Conservation (phyloP, 1,284 basidiomycete species). For the Marasmius oreades region DNA sequence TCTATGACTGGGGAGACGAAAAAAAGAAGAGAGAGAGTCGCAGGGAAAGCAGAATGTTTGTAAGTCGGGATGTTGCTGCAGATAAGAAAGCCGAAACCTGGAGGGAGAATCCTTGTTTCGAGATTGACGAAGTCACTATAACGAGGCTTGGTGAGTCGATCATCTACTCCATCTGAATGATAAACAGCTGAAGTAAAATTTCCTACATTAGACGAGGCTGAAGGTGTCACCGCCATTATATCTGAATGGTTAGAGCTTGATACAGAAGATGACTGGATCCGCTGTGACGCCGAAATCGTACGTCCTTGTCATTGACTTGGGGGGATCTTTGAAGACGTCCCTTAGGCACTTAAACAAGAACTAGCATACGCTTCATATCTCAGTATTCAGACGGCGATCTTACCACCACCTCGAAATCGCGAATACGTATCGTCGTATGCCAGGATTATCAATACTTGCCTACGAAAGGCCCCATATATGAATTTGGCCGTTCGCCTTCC, state of each 20-base stretch:
- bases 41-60: constrained; percentile 13
- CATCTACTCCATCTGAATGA: constrained; percentile 4
- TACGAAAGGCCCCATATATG: constrained; percentile 68
- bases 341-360: constrained; percentile 90
- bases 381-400: constrained; percentile 78
- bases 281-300: constrained; percentile 94
- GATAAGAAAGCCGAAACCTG: constrained; percentile 84
- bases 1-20: constrained; percentile 44
- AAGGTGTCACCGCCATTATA: constrained; percentile 71
- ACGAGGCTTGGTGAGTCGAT: constrained; percentile 69
- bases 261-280: constrained; percentile 88
- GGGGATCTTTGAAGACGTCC: background rate
- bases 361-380: constrained; percentile 92
- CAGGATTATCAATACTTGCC: constrained; percentile 78
- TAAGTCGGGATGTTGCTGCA: constrained; percentile 38
- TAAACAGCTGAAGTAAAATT: background rate
- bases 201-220: constrained; percentile 71
- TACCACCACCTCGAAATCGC: constrained; percentile 89
- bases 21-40: constrained; percentile 31
- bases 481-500: constrained; percentile 81
- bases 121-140: constrained; percentile 85
- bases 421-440: constrained; percentile 89
- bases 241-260: constrained; percentile 97
- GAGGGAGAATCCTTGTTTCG: constrained; percentile 80
- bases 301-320: constrained; percentile 23